Percentiles rank a stretch among this genome's conserved stretches.
phyloP scores from a whole-genome alignment of 768 basidiomycete species.

The Boletus subparvulus region DNA sequence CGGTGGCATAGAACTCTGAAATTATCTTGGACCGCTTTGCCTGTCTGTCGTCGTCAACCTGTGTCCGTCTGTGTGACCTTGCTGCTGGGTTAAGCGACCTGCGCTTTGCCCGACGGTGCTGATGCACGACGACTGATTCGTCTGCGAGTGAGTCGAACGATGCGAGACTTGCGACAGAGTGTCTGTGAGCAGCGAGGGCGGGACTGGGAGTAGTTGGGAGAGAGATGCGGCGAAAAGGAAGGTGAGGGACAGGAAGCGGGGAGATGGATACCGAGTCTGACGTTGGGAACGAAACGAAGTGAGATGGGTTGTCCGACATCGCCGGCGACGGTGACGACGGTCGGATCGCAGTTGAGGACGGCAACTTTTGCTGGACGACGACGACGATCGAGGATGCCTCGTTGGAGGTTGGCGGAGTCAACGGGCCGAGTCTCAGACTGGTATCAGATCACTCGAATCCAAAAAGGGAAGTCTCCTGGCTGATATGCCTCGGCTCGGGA shows the following conservation, averaged over 20 bases:
- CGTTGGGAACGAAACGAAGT: slow-evolving; percentile 34
- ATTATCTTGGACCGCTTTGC: slow-evolving; percentile 67
- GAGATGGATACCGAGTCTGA: slow-evolving; percentile 25
- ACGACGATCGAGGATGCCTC: not conserved
- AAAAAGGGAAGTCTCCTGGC: slow-evolving; percentile 5
- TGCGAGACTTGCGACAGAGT: slow-evolving; percentile 67
- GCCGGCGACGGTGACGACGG: slow-evolving; percentile 11
- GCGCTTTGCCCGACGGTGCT: slow-evolving; percentile 36
- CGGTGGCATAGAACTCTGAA: slow-evolving; percentile 80
- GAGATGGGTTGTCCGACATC: slow-evolving; percentile 18
- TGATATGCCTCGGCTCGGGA: not conserved
- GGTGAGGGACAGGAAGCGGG: slow-evolving; percentile 44
- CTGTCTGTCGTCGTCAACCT: slow-evolving; percentile 47
- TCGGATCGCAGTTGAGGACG: slow-evolving; percentile 10
- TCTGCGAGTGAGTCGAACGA: slow-evolving; percentile 75
- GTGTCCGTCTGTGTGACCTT: slow-evolving; percentile 33
- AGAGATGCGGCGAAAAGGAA: slow-evolving; percentile 65
- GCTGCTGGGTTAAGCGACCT: slow-evolving; percentile 32
- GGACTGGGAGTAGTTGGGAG: slow-evolving; percentile 52
- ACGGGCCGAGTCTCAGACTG: slow-evolving; percentile 24
- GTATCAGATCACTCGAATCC: slow-evolving; percentile 18
- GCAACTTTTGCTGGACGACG: not conserved
- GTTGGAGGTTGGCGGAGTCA: slow-evolving; percentile 2
- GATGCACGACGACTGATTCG: slow-evolving; percentile 28
- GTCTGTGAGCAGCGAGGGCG: slow-evolving; percentile 42